Base-by-base conservation (phyloP, 345 rosid genomes). In the Populus tremula region DNA sequence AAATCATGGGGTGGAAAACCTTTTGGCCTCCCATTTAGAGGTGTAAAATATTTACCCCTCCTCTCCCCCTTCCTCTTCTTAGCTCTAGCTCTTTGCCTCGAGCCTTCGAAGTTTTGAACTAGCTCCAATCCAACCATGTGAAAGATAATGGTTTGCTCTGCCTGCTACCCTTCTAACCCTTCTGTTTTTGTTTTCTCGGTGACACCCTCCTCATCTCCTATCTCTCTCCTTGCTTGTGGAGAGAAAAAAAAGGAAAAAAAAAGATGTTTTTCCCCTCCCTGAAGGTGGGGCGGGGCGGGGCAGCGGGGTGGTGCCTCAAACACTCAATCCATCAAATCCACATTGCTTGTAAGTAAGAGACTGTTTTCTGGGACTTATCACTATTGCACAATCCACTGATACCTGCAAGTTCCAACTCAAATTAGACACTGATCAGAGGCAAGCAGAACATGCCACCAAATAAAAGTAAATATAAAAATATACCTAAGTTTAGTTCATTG, bases 331-430 rank as follows among this genome's bases (percentile, higher is more conserved):
- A 79, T 96, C 99, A 78, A 96, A 96, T 63, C 99, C 99, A 83
- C 99, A 96, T 70, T 92, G 97, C 89, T 96, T 96, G 88, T 89
- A 88, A 7, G 92, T 92, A 49, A 96, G 90, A 77, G 98, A 80
- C 82, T 96, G 98, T 85, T 91, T 92, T 83, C 91, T 91, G 31
- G 99, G 99, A 83, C 99, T 96, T 49, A 96, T 92, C 74, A 85
- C 97, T 69, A 93, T 88, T 36, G 94, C 95, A 69, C 98, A 96
- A 74, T 93, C 89, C 78, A 96, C 97, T 0, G 95, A 96, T 56
- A 94, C 99, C 99, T 93, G 91, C 81, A 21, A 70, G 70, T 6
- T 39, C 39, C 47, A 71, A 21, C 38, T 6, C 45, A 38, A 49
- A 54, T 29, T 16, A 66, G 8, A 47, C 9, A 0, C 14, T 25